Evolutionary conservation across 257 asterid genomes (phyloP).

Genomic region (Penstemon eatonii): DNA sequence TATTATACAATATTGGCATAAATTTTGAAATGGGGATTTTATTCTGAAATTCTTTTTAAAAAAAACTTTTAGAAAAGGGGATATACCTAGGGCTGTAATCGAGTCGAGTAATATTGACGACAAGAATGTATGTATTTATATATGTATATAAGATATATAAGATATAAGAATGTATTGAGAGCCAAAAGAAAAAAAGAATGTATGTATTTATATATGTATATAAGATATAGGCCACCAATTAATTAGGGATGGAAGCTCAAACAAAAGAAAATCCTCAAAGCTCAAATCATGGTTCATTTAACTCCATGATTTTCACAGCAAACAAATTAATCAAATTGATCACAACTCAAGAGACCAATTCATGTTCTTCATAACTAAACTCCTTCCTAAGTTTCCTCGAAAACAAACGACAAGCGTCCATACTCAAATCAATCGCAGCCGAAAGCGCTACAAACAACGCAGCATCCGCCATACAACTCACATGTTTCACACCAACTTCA

Average conservation of each 20-base stretch:
- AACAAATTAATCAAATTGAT: constrained; percentile 5
- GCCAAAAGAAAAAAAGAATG: no score
- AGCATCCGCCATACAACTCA: constrained; percentile 79
- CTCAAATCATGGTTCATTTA: constrained; percentile 50
- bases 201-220: neutral
- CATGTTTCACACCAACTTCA: constrained; percentile 76
- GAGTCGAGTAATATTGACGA: no score
- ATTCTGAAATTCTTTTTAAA: no score
- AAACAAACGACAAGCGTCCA: constrained; percentile 82
- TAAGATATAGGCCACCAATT: neutral
- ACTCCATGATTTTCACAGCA: constrained; percentile 56
- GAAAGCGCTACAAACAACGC: constrained; percentile 77
- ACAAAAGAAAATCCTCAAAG: constrained; percentile 25
- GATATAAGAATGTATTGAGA: no score
- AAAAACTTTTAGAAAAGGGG: no score
- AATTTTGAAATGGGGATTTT: no score
- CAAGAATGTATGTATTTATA: no score
- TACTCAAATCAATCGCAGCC: constrained; percentile 84
- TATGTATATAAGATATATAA: no score
- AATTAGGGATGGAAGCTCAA: neutral
- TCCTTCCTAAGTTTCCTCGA: constrained; percentile 72
- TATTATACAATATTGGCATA: no score
- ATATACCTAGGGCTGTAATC: no score
- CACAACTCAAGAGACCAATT: constrained; percentile 29
- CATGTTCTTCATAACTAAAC: constrained; percentile 52